These are phyloP conservation scores for Talaromyces sp. DNA, from an alignment of 2,329 filamentous ascomycete genomes.

Conservation along the genomic window DNA sequence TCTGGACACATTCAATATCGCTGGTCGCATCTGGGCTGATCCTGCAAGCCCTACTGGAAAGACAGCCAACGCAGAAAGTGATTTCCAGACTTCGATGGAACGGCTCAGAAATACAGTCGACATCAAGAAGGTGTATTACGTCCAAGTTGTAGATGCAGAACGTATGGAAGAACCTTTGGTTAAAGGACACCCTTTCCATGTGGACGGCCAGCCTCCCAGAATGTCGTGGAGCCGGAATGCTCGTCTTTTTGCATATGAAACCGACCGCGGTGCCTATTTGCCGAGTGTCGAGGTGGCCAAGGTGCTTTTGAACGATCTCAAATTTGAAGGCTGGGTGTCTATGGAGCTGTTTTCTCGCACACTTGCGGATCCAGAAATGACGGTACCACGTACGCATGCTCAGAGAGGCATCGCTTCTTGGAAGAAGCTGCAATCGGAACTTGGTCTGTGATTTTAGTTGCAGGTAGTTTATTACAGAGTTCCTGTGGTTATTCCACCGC, in stretches of 20 bases:
- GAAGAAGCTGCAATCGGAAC: conserved; percentile 34
- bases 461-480: too few relatives aligned
- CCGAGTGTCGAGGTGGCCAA: conserved; percentile 57
- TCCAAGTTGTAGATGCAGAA: conserved; percentile 71
- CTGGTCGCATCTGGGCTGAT: conserved; percentile 65
- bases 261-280: conserved; percentile 58
- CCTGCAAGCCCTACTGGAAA: conserved; percentile 41
- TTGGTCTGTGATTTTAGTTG: background rate
- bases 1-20: conserved; percentile 73
- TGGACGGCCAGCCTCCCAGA: conserved; percentile 51
- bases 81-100: conserved; percentile 49
- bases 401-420: conserved; percentile 45
- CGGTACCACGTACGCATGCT: conserved; percentile 53
- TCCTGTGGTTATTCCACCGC: too few relatives aligned
- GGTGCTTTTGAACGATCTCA: conserved; percentile 58
- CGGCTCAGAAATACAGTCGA: conserved; percentile 53
- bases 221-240: conserved; percentile 78
- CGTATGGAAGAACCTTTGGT: conserved; percentile 52
- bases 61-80: conserved; percentile 43
- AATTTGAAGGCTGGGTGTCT: conserved; percentile 63
- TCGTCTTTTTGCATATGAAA: conserved; percentile 60
- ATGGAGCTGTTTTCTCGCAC: conserved; percentile 64
- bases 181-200: conserved; percentile 53
- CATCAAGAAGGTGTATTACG: conserved; percentile 62
- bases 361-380: conserved; percentile 48